These are phyloP conservation scores for Coprinopsis strossmayeri DNA, from an alignment of 768 basidiomycete genomes.

Conservation along the genomic window DNA sequence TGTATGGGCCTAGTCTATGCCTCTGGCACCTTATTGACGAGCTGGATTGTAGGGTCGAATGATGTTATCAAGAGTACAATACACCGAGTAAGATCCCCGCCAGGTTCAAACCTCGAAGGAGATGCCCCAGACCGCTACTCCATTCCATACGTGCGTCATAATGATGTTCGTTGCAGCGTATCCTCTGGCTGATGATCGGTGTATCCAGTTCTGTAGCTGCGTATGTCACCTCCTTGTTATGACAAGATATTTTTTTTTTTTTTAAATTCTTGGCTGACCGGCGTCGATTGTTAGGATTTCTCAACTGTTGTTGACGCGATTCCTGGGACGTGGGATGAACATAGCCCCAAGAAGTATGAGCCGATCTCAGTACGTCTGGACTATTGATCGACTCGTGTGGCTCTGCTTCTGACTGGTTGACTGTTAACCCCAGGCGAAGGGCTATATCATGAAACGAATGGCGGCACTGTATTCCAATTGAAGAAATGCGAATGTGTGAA, in stretches of 20 bases:
- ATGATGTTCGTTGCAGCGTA: not conserved
- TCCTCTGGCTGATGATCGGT: not conserved
- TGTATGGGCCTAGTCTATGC: conserved; percentile 23
- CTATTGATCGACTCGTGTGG: not conserved
- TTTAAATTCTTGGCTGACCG: too few relatives aligned
- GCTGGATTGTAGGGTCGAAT: conserved; percentile 31
- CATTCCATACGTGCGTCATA: conserved; percentile 47
- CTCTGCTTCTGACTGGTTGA: too few relatives aligned
- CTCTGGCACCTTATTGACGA: not conserved
- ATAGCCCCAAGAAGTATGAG: conserved; percentile 43
- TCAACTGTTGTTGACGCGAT: conserved; percentile 41
- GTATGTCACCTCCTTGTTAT: conserved; percentile 16
- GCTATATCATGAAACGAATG: conserved; percentile 34
- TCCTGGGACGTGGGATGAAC: conserved; percentile 42
- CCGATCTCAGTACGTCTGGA: conserved; percentile 29
- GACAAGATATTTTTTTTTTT: not conserved
- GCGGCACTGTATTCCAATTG: conserved; percentile 32
- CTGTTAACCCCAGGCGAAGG: conserved; percentile 25
- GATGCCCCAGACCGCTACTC: conserved; percentile 51
- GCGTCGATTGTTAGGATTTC: conserved; percentile 25
- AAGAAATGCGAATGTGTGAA: too few relatives aligned
- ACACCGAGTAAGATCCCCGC: conserved; percentile 45
- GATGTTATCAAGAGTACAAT: conserved; percentile 42
- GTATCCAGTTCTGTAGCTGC: conserved; percentile 24
- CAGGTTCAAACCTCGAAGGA: conserved; percentile 13